Base-by-base conservation (phyloP, 768 basidiomycete genomes). In the Xerocomellus amylosporus region DNA sequence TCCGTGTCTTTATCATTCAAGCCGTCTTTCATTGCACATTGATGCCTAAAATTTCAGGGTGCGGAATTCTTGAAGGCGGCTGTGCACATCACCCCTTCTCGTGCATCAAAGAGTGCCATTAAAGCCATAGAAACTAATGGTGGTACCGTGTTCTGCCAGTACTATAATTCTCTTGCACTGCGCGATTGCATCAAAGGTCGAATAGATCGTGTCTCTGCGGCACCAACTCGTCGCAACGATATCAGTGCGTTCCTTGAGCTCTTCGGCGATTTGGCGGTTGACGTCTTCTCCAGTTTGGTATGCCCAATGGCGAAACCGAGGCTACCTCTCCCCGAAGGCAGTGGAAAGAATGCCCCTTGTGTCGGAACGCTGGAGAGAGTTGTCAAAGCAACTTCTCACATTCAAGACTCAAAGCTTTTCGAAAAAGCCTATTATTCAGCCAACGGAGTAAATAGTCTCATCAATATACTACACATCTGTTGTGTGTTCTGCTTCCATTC, bases 101-200 rank as follows among this genome's bases (percentile, higher is more conserved):
- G 90, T 56, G 96, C 91, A 9, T 94, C 93, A 22, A 84, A 89
- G 67, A 82, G 82, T 45, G 95, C 97, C 10, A 91, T 98, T 53
- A 68, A 79, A 49, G 90, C 93, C 0, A 84, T 99, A 51, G 92
- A 98, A 68, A 75, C 76, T 17, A 78, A 76, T 10, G 93, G 94
- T 22, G 96, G 96, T 24, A 82, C 83, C 45, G 84, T 98, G 34
- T 83, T 88, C 43, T 94, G 93, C 75, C 88, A 91, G 66, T 96
- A 90, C 70, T 93, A 96, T 74, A 98, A 98, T 72, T 72, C 80
- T 19, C 79, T 97, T 33, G 86, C 90, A 1, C 80, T 98, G 45
- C 82, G 85, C 36, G 90, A 93, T 62, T 87, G 84, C 57, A 71
- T 92, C 58, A 84, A 88, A 60, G 85, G 85, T 5, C 79, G 83